Conservation (phyloP, 257 asterid genomes). For the Apocynum venetum region DNA sequence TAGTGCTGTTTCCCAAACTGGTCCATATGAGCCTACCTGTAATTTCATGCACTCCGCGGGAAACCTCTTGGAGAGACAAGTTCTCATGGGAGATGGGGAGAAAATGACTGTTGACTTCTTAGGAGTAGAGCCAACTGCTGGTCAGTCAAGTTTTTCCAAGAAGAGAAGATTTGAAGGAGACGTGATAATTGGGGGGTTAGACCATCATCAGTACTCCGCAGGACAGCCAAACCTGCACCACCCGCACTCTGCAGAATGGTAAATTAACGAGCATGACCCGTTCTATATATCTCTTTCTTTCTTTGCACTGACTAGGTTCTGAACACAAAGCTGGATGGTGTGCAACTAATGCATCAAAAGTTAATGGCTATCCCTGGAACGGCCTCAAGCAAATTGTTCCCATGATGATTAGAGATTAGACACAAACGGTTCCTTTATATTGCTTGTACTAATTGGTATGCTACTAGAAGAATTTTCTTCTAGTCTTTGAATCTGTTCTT, state of each 20-base stretch:
- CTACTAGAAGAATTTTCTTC: too few relatives aligned
- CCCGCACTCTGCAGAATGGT: slow-evolving; percentile 16
- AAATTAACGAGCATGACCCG: neutral
- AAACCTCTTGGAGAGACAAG: slow-evolving; percentile 6
- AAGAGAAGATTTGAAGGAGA: slow-evolving; percentile 13
- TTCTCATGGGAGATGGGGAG: slow-evolving; percentile 2
- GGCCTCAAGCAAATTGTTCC: too few relatives aligned
- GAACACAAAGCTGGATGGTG: too few relatives aligned
- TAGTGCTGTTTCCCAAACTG: neutral
- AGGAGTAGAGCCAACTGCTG: slow-evolving; percentile 10
- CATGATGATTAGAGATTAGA: too few relatives aligned
- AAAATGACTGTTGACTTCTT: slow-evolving; percentile 20
- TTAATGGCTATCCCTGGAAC: neutral
- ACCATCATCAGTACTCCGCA: slow-evolving; percentile 1
- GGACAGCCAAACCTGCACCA: slow-evolving; percentile 9
- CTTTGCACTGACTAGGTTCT: too few relatives aligned
- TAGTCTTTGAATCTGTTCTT: too few relatives aligned
- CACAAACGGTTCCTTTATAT: too few relatives aligned
- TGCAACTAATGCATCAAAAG: too few relatives aligned
- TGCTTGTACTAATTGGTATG: too few relatives aligned
- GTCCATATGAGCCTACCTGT: slow-evolving; percentile 3
- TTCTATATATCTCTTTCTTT: too few relatives aligned
- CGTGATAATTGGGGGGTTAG: slow-evolving; percentile 2
- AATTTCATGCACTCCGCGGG: slow-evolving; percentile 4
- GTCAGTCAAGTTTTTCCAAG: slow-evolving; percentile 3